Conservation (phyloP, 1,284 basidiomycete species). For the Coniophora puteana region DNA sequence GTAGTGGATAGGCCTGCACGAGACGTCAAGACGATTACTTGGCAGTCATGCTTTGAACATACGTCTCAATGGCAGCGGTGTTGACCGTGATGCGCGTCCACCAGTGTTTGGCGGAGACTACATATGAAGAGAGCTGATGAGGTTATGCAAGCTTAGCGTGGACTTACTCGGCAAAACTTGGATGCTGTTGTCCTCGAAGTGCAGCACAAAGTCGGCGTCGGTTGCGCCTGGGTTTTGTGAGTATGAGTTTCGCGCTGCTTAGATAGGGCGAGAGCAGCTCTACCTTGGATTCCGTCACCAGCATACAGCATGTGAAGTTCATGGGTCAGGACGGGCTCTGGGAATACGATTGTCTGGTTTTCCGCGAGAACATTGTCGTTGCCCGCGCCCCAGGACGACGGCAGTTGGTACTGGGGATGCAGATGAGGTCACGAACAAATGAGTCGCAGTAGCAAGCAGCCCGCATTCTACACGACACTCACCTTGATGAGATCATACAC, state of each 20-base stretch:
- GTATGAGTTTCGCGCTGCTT: background rate
- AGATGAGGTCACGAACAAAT: slow-evolving; percentile 1
- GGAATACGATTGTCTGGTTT: slow-evolving; percentile 33
- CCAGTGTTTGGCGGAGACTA: slow-evolving; percentile 40
- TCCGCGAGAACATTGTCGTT: slow-evolving; percentile 38
- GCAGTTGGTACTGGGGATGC: slow-evolving; percentile 33
- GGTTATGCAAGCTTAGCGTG: background rate
- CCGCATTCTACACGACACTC: slow-evolving; percentile 1
- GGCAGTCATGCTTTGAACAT: too few relatives aligned
- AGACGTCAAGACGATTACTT: too few relatives aligned
- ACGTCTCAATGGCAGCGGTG: too few relatives aligned
- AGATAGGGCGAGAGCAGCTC: background rate
- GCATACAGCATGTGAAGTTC: slow-evolving; percentile 40
- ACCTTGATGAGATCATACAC: slow-evolving; percentile 34
- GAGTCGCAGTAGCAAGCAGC: too few relatives aligned
- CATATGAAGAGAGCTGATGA: background rate
- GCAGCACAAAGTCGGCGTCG: slow-evolving; percentile 30
- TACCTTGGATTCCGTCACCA: slow-evolving; percentile 31
- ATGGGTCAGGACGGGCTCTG: slow-evolving; percentile 28
- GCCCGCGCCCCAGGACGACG: slow-evolving; percentile 31
- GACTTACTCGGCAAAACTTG: slow-evolving; percentile 30
- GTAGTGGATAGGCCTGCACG: slow-evolving; percentile 39
- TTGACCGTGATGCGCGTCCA: too few relatives aligned
- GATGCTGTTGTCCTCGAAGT: slow-evolving; percentile 30
- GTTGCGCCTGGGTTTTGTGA: slow-evolving; percentile 23